phyloP scores from a whole-genome alignment of 371 early-diverging fungal genomes.

The Conidiobolus incongruus region DNA sequence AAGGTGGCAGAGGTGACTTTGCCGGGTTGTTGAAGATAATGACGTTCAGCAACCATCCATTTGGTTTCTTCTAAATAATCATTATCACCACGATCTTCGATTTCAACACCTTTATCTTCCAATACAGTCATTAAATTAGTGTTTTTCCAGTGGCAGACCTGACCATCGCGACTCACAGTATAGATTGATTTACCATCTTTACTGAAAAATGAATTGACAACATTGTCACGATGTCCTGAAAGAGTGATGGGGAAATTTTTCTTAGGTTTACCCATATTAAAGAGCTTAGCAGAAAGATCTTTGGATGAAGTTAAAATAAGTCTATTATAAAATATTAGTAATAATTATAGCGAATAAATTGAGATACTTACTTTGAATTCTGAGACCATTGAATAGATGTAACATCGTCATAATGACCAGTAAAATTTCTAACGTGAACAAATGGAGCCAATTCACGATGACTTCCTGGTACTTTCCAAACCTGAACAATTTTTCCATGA shows the following conservation, averaged over 20 bases:
- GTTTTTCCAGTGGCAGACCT: conserved; percentile 63
- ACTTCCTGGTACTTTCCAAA: conserved; percentile 89
- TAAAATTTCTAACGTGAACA: conserved; percentile 42
- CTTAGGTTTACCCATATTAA: conserved; percentile 34
- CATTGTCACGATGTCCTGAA: conserved; percentile 65
- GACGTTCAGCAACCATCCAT: conserved; percentile 40
- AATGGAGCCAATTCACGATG: conserved; percentile 81
- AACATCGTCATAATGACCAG: conserved; percentile 81
- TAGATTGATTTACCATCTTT: conserved; percentile 40
- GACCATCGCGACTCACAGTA: conserved; percentile 74
- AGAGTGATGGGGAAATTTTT: conserved; percentile 44
- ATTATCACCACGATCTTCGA: conserved; percentile 13
- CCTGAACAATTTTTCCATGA: conserved; percentile 54
- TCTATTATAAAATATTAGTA: conserved; percentile 10
- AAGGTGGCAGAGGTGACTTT: conserved; percentile 65
- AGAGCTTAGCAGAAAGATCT: conserved; percentile 81
- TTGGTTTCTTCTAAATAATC: conserved; percentile 10
- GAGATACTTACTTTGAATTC: conserved; percentile 56
- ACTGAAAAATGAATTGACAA: conserved; percentile 83
- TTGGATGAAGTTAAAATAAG: conserved; percentile 61
- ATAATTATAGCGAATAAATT: too few species aligned
- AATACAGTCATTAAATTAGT: conserved; percentile 14
- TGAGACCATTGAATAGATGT: conserved; percentile 65
- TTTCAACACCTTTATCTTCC: conserved; percentile 26
- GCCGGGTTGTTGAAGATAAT: conserved; percentile 42